Evolutionary conservation across 371 early-diverging fungal genomes (phyloP).

Genomic region (Mucor velutinosus): DNA sequence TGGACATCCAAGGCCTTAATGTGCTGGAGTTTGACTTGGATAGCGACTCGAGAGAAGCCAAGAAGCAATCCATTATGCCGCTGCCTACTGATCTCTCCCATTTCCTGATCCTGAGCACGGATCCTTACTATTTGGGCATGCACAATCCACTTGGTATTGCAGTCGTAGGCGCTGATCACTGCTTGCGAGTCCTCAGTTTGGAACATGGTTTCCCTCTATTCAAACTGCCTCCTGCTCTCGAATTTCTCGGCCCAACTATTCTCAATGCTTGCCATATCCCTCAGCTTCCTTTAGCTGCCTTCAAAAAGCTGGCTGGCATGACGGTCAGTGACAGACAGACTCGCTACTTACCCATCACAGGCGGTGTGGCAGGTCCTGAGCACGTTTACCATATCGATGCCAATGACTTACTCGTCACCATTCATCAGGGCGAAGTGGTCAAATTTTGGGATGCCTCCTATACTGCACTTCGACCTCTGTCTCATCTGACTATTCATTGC

Average conservation of each 20-base stretch:
- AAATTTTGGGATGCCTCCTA: constrained; percentile 62
- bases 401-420: constrained; percentile 53
- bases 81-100: constrained; percentile 50
- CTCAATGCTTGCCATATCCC: constrained; percentile 31
- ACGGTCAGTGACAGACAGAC: constrained; percentile 7
- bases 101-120: constrained; percentile 48
- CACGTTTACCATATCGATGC: constrained; percentile 49
- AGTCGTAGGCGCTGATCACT: constrained; percentile 43
- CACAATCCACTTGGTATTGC: constrained; percentile 49
- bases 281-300: constrained; percentile 28
- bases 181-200: constrained; percentile 29
- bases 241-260: constrained; percentile 47
- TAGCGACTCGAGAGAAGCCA: constrained; percentile 40
- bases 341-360: constrained; percentile 52
- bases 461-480: constrained; percentile 50
- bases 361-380: constrained; percentile 41
- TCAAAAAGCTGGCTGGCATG: constrained; percentile 25
- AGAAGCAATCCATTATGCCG: constrained; percentile 49
- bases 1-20: constrained; percentile 46
- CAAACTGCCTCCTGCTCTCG: constrained; percentile 49
- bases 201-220: constrained; percentile 40
- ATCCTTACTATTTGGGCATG: constrained; percentile 49
- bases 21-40: constrained; percentile 51
- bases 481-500: constrained; percentile 42
- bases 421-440: constrained; percentile 46